phyloP scores from a whole-genome alignment of 208 protist species.

The Naegleria gruberi region DNA sequence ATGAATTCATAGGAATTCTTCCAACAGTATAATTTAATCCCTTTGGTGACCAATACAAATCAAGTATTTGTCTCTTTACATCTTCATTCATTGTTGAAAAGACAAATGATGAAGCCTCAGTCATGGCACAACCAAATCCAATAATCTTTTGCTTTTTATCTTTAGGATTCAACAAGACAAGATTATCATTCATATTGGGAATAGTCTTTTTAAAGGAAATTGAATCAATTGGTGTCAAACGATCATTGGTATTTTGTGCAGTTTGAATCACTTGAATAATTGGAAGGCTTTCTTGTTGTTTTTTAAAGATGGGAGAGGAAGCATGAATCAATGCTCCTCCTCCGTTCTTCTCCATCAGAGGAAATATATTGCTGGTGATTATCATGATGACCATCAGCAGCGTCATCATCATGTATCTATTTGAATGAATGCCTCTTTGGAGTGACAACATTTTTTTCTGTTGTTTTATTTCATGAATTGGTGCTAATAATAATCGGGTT shows the following conservation, averaged over 20 bases:
- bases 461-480: no score
- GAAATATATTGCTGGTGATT: no score
- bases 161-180: background rate
- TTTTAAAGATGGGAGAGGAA: no score
- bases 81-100: background rate
- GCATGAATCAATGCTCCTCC: no score
- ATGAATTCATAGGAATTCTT: conserved; percentile 27
- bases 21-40: conserved; percentile 23
- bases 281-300: no score
- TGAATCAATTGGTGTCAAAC: background rate
- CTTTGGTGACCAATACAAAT: background rate
- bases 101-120: conserved; percentile 14
- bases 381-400: no score
- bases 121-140: conserved; percentile 31
- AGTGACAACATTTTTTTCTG: no score
- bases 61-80: background rate
- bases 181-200: background rate
- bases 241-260: background rate
- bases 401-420: no score
- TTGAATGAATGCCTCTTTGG: no score
- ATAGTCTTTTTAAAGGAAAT: background rate
- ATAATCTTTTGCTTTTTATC: conserved; percentile 23
- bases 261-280: background rate
- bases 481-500: no score
- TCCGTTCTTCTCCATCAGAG: no score